A percentile compares a stretch with the other conserved stretches of the same genome.
Evolutionary conservation across 768 basidiomycete species (phyloP).

Genomic region (Russula lepida): DNA sequence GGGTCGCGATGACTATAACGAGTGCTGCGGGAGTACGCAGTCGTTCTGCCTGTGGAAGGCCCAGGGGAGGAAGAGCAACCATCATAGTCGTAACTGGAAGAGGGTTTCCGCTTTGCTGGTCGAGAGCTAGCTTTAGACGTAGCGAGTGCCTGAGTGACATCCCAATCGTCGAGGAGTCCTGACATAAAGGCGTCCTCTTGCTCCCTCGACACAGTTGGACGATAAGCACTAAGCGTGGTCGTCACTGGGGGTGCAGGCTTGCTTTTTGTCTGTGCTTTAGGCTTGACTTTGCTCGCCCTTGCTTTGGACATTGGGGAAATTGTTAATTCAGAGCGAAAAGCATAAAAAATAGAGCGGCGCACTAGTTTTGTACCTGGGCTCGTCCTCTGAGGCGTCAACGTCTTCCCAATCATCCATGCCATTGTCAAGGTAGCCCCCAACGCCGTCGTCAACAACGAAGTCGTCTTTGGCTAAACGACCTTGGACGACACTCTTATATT

Average conservation of each 20-base stretch:
- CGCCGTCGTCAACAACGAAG: conserved; percentile 93
- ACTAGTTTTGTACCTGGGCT: conserved; percentile 31
- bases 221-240: conserved; percentile 71
- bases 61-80: conserved; percentile 23
- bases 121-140: conserved; percentile 28
- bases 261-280: conserved; percentile 39
- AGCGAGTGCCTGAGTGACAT: conserved; percentile 37
- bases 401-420: conserved; percentile 92
- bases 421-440: conserved; percentile 87
- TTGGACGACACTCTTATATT: conserved; percentile 79
- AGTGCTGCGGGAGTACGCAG: neutral
- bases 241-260: conserved; percentile 39
- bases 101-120: conserved; percentile 63
- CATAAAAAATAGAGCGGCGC: neutral
- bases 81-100: conserved; percentile 29
- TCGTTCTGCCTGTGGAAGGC: conserved; percentile 17
- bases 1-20: conserved; percentile 18
- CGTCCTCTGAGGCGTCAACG: conserved; percentile 38
- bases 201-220: conserved; percentile 62
- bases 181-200: conserved; percentile 90
- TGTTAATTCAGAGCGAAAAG: conserved; percentile 15
- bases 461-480: conserved; percentile 80
- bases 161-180: conserved; percentile 65
- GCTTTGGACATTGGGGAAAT: conserved; percentile 24
- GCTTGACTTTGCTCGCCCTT: conserved; percentile 35